phyloP scores from a whole-genome alignment of 805 yeast genomes.

The Cyberlindnera veronae region DNA sequence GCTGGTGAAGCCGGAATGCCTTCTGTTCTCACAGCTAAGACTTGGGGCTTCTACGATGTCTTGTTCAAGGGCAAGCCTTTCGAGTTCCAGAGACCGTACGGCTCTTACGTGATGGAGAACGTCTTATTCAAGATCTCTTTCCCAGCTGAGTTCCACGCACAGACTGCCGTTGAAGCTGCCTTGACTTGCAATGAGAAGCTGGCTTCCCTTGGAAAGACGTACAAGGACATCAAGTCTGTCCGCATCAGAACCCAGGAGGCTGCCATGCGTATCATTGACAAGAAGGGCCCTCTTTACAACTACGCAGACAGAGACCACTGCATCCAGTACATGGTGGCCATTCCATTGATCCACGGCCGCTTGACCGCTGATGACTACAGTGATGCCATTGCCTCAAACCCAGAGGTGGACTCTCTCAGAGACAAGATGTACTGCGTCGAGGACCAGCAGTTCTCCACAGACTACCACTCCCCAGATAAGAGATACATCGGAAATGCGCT shows the following conservation, averaged over 20 bases:
- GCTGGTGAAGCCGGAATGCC: constrained; percentile 56
- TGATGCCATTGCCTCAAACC: constrained; percentile 47
- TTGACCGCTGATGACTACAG: constrained; percentile 56
- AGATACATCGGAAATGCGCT: constrained; percentile 57
- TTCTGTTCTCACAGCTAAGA: constrained; percentile 51
- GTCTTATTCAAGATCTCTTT: constrained; percentile 57
- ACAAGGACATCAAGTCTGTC: constrained; percentile 46
- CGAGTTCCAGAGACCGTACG: constrained; percentile 50
- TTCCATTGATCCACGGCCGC: constrained; percentile 52
- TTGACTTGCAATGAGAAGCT: constrained; percentile 39
- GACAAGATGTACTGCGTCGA: constrained; percentile 52
- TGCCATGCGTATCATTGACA: constrained; percentile 57
- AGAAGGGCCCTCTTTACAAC: constrained; percentile 56
- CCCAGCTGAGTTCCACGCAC: constrained; percentile 67
- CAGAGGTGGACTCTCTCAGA: constrained; percentile 49
- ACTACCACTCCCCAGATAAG: constrained; percentile 54
- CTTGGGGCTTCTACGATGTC: constrained; percentile 67
- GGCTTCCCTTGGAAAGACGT: constrained; percentile 37
- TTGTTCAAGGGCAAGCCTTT: constrained; percentile 49
- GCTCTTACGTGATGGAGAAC: constrained; percentile 61
- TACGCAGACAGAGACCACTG: constrained; percentile 66
- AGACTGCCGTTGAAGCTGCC: constrained; percentile 61
- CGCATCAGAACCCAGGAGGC: constrained; percentile 60
- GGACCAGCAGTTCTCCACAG: constrained; percentile 44
- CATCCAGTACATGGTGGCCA: constrained; percentile 60